Conservation (phyloP, 1,139 yeast genomes). For the Scheffersomyces illinoinensis region DNA sequence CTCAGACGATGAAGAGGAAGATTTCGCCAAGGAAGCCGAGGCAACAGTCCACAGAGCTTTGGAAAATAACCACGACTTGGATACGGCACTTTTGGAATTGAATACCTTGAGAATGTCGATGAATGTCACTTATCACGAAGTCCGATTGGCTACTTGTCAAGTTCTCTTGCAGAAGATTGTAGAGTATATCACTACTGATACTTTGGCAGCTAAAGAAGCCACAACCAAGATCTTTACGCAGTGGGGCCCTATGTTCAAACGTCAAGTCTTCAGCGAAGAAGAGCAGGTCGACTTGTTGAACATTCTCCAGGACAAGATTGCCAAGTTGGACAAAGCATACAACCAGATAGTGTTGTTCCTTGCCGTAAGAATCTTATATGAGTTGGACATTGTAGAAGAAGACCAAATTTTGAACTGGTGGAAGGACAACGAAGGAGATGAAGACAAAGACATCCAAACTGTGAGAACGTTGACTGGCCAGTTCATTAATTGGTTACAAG, state of each 20-base stretch:
- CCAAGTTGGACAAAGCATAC: slow-evolving; percentile 25
- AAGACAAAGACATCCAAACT: slow-evolving; percentile 40
- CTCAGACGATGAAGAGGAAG: slow-evolving; percentile 59
- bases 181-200: slow-evolving; percentile 73
- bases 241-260: slow-evolving; percentile 78
- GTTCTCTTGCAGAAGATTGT: slow-evolving; percentile 70
- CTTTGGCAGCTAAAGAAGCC: slow-evolving; percentile 75
- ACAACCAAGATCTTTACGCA: slow-evolving; percentile 68
- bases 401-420: slow-evolving; percentile 84
- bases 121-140: slow-evolving; percentile 94
- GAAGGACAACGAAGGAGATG: slow-evolving; percentile 48
- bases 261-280: slow-evolving; percentile 78
- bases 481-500: slow-evolving; percentile 85
- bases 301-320: slow-evolving; percentile 54
- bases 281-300: slow-evolving; percentile 77
- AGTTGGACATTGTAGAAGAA: slow-evolving; percentile 78
- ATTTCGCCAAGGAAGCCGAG: slow-evolving; percentile 81
- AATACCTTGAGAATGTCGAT: slow-evolving; percentile 96
- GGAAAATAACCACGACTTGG: slow-evolving; percentile 88
- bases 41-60: slow-evolving; percentile 94
- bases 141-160: slow-evolving; percentile 74
- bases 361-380: slow-evolving; percentile 70
- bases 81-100: slow-evolving; percentile 87
- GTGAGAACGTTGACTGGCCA: slow-evolving; percentile 62
- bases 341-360: slow-evolving; percentile 60